phyloP scores from a whole-genome alignment of 2,329 filamentous ascomycete genomes.

The Phaeomoniella chlamydospora region DNA sequence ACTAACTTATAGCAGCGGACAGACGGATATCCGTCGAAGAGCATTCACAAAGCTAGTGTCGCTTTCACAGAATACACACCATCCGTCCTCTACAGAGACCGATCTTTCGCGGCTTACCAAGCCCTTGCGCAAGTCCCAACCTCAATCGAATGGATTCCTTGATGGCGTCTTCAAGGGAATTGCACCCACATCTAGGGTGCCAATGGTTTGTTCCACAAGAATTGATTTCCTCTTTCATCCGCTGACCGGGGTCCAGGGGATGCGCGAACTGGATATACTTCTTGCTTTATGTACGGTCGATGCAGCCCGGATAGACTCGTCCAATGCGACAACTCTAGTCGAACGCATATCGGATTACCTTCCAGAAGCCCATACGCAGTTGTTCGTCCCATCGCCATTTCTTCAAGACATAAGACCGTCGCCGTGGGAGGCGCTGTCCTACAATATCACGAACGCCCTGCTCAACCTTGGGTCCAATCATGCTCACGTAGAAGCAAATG shows the following conservation, averaged over 20 bases:
- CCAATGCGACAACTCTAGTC: slow-evolving; percentile 66
- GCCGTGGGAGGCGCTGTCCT: slow-evolving; percentile 72
- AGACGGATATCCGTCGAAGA: slow-evolving; percentile 19
- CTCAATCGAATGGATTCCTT: slow-evolving; percentile 14
- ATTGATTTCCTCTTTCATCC: slow-evolving; percentile 1
- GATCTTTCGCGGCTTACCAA: slow-evolving; percentile 21
- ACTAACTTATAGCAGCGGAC: slow-evolving; percentile 1
- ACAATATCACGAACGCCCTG: slow-evolving; percentile 64
- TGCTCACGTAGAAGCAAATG: slow-evolving; percentile 49
- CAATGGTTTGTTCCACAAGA: slow-evolving; percentile 18
- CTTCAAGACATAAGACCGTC: slow-evolving; percentile 73
- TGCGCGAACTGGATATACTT: slow-evolving; percentile 83
- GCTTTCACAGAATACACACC: slow-evolving; percentile 18
- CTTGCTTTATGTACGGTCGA: slow-evolving; percentile 85
- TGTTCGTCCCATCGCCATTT: slow-evolving; percentile 65
- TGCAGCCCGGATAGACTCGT: slow-evolving; percentile 52
- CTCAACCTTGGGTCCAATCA: slow-evolving; percentile 68
- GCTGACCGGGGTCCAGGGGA: slow-evolving; percentile 40
- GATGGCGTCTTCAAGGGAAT: slow-evolving; percentile 22
- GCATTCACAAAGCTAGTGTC: slow-evolving; percentile 29
- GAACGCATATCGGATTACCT: slow-evolving; percentile 71
- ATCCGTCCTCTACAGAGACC: slow-evolving; percentile 9
- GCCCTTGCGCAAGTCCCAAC: slow-evolving; percentile 13
- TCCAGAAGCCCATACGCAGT: slow-evolving; percentile 66
- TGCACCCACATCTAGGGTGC: slow-evolving; percentile 20